These are phyloP conservation scores for Penicillium sp. DNA, from an alignment of 2,329 filamentous ascomycete genomes.

Conservation along the genomic window DNA sequence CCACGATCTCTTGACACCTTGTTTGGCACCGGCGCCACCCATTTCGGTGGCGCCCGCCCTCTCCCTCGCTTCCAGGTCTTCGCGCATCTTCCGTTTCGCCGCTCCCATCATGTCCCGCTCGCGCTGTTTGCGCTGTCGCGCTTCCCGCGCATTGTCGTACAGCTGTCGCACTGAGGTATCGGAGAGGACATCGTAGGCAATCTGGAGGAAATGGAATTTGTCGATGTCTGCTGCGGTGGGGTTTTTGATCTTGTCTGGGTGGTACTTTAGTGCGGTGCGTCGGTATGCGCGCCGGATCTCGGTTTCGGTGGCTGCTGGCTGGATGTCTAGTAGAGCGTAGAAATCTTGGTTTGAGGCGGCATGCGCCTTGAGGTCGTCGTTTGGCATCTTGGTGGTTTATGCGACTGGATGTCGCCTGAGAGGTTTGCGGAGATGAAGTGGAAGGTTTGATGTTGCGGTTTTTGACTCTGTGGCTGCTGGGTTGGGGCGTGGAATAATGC, in stretches of 20 bases:
- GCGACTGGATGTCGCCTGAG: constrained; percentile 50
- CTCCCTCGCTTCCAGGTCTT: constrained; percentile 80
- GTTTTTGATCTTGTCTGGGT: constrained; percentile 84
- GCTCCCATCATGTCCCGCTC: constrained; percentile 72
- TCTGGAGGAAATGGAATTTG: constrained; percentile 81
- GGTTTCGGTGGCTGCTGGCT: constrained; percentile 62
- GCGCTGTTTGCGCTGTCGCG: constrained; percentile 65
- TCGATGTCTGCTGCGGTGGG: constrained; percentile 66
- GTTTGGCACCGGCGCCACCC: too few relatives aligned
- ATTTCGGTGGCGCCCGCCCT: constrained; percentile 45
- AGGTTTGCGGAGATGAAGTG: constrained; percentile 21
- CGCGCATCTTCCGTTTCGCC: constrained; percentile 71
- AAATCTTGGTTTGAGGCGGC: constrained; percentile 67
- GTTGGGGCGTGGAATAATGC: rapidly evolving
- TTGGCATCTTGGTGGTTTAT: constrained; percentile 38
- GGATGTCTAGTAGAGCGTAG: constrained; percentile 71
- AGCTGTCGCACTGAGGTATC: constrained; percentile 67
- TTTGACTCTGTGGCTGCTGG: background rate
- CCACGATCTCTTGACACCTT: constrained; percentile 60
- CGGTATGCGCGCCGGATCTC: constrained; percentile 82
- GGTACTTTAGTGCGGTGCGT: constrained; percentile 81
- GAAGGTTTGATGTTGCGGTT: background rate
- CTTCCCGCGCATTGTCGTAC: constrained; percentile 75
- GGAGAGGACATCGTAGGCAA: constrained; percentile 79
- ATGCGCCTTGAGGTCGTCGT: constrained; percentile 54